Evolutionary conservation across 148 eudicot genomes (phyloP), one percentile per base, ranked within the genome.

Genomic region (Heliosperma pusillum): DNA sequence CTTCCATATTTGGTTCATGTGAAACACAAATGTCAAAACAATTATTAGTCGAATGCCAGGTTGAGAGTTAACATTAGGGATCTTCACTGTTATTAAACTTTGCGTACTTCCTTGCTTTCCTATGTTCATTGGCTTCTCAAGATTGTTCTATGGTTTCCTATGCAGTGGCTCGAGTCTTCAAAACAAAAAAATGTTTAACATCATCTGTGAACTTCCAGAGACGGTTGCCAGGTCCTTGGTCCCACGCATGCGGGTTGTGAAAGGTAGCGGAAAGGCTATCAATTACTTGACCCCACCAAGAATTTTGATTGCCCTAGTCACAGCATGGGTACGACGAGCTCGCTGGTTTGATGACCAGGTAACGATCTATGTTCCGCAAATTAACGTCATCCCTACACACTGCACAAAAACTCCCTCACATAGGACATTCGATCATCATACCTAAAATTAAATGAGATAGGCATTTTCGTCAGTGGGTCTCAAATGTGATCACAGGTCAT

Each of bases 311-410:
- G 99, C 99, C 71, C 84, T 95, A 63, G 92, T 95, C 79, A 92
- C 97, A 47, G 97, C 99, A 63, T 95, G 99, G 99, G 73, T 95
- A 16, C 83, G 99, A 72, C 88, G 89, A 62, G 99, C 88, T 50
- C 97, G 99, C 30, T 95, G 99, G 99, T 95, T 95, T 70, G 99
- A 95, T 80, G 97, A 89, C 81, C 67, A 95, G 97, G 99, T 95
- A 90, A 33, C 74, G 30, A 29, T 36, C 10, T 30, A 40, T 72
- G 44, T 12, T 17, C 13, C 17, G 11, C 47, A 20, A 19, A 6
- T 56, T 10, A 8, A 36, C 42, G 36, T 56, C 16, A 36, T 71
- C 26, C 7, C 12, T 5, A 7, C 17, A 2, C 30, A 22, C 55
- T 50, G 19, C 0, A 10, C 55, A 50, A 4, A 50, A 50, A 50